Percentiles rank a stretch among this genome's conserved stretches.
These are phyloP conservation scores for Aspergillus viridinutans DNA, from an alignment of 2,329 filamentous ascomycete genomes.

Conservation along the genomic window DNA sequence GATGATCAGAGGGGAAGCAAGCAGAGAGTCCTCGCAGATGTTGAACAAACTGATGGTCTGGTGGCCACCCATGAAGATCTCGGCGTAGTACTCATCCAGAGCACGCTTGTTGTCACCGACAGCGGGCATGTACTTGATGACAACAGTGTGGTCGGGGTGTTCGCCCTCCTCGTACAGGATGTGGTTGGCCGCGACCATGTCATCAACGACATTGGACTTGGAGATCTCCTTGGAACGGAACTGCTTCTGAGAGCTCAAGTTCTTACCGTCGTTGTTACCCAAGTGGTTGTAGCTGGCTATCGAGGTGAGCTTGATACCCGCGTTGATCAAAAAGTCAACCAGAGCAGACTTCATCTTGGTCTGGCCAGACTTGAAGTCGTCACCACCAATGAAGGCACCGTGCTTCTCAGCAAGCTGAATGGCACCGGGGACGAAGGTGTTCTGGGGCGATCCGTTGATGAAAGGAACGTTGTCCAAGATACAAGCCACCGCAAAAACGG, in stretches of 20 bases:
- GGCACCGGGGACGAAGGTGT: slow-evolving; percentile 94
- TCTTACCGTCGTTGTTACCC: slow-evolving; percentile 99
- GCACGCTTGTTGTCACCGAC: slow-evolving; percentile 99
- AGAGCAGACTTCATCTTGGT: slow-evolving; percentile 99
- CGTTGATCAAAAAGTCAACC: slow-evolving; percentile 97
- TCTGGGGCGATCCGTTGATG: slow-evolving; percentile 99
- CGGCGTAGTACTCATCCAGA: slow-evolving; percentile 96
- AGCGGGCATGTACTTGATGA: slow-evolving; percentile 99
- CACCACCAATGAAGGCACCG: slow-evolving; percentile 87
- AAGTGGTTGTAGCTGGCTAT: slow-evolving; percentile 99
- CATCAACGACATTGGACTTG: slow-evolving; percentile 98
- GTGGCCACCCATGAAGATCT: slow-evolving; percentile 98
- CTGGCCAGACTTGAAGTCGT: slow-evolving; percentile 99
- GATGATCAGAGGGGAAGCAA: slow-evolving; percentile 95
- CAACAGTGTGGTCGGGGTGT: slow-evolving; percentile 95
- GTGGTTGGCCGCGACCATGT: slow-evolving; percentile 96
- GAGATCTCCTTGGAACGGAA: slow-evolving; percentile 99
- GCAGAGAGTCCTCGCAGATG: slow-evolving; percentile 95
- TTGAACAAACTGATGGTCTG: slow-evolving; percentile 99
- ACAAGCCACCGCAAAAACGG: slow-evolving; percentile 89
- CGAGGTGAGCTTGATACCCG: slow-evolving; percentile 96
- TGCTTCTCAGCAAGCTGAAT: slow-evolving; percentile 85
- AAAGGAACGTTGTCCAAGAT: slow-evolving; percentile 88
- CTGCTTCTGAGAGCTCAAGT: slow-evolving; percentile 93
- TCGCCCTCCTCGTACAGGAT: slow-evolving; percentile 88